Percentiles rank a stretch among this genome's conserved stretches.
Evolutionary conservation across 441 rosid species (phyloP).

Genomic region (California macrophylla): DNA sequence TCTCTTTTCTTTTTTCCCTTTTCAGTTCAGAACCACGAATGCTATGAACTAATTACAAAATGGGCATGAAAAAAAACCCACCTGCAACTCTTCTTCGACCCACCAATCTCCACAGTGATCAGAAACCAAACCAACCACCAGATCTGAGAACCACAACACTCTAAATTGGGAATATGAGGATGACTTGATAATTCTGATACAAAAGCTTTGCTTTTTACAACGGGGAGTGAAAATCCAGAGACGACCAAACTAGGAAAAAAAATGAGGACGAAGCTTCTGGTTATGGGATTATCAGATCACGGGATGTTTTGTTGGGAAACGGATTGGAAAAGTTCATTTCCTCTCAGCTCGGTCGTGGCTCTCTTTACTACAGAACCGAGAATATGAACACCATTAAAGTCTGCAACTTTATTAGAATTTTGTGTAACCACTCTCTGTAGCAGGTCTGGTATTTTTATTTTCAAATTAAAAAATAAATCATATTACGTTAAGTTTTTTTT

Average conservation of each 20-base stretch:
- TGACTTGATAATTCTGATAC: not conserved
- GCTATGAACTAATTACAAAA: slow-evolving; percentile 10
- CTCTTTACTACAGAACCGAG: slow-evolving; percentile 16
- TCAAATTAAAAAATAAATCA: not conserved
- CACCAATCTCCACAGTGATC: slow-evolving; percentile 4
- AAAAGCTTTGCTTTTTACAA: not conserved
- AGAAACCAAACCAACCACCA: slow-evolving; percentile 8
- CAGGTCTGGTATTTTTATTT: not conserved
- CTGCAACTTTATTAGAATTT: slow-evolving; percentile 1
- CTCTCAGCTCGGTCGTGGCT: not conserved
- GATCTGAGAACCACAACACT: slow-evolving; percentile 3
- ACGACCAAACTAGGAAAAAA: not conserved
- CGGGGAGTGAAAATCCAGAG: not conserved
- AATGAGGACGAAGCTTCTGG: not conserved
- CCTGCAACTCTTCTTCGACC: slow-evolving; percentile 16
- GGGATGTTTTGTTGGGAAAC: slow-evolving; percentile 42
- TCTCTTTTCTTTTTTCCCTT: not conserved
- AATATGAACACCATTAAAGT: slow-evolving; percentile 18
- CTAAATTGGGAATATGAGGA: not conserved
- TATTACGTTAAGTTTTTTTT: not conserved
- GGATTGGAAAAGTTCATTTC: slow-evolving; percentile 32
- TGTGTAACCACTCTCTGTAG: not conserved
- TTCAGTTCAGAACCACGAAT: slow-evolving; percentile 10
- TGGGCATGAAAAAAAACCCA: slow-evolving; percentile 17
- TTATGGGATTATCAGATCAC: slow-evolving; percentile 29